Base-by-base conservation (phyloP, 75 land plant species). In the Azolla pinnata region DNA sequence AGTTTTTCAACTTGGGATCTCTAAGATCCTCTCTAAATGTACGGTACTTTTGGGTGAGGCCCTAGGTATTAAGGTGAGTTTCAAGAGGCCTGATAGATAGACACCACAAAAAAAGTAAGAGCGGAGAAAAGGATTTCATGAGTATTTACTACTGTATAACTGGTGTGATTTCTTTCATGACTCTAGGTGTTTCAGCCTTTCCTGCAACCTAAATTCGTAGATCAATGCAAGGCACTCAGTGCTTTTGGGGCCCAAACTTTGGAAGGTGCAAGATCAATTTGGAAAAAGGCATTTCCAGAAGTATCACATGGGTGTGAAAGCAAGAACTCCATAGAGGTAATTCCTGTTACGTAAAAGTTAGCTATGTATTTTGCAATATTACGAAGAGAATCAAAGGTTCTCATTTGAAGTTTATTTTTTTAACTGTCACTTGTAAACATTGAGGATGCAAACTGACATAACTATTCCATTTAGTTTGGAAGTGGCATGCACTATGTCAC, bases 151-250 rank as follows among this genome's bases (percentile, higher is more conserved):
- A 35, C 40, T 35, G 12, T 12, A 35, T 35, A 5, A 35, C 5
- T 35, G 40, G 40, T 35, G 40, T 12, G 12, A 35, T 5, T 5
- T 12, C 40, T 5, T 35, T 35, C 40, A 5, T 35, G 40, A 12
- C 12, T 35, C 10, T 35, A 47, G 50, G 50, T 47, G 7, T 3
- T 47, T 7, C 50, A 47, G 20, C 50, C 50, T 47, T 47, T 47
- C 50, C 20, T 20, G 19, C 50, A 47, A 16, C 50, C 50, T 3
- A 47, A 47, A 20, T 3, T 47, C 19, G 50, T 47, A 3, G 20
- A 20, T 12, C 4, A 47, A 7, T 47, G 50, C 19, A 47, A 47
- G 18, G 7, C 50, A 20, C 19, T 47, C 7, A 47, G 50, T 47
- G 50, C 20, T 16, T 20, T 9, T 16, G 50, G 50, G 19, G 19